Percentiles rank a stretch among this genome's conserved stretches.
These are phyloP conservation scores for Staphylotrichum longicolle DNA, from an alignment of 495 filamentous ascomycete species.

Conservation along the genomic window DNA sequence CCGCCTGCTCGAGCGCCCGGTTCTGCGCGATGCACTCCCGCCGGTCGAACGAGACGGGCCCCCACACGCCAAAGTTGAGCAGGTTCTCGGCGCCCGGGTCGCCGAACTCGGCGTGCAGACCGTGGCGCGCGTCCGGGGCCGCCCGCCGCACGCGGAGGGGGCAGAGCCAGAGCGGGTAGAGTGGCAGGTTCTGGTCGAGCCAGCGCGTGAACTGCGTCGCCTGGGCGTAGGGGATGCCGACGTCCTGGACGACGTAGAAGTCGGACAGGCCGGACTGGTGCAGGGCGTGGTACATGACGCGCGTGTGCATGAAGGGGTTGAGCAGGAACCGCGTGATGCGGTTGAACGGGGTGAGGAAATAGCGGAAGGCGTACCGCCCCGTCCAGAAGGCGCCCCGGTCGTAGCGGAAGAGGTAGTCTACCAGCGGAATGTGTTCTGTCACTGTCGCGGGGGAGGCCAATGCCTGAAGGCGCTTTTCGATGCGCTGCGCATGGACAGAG, in stretches of 20 bases:
- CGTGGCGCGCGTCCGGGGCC: slow-evolving; percentile 26
- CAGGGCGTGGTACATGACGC: slow-evolving; percentile 56
- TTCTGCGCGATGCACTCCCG: slow-evolving; percentile 49
- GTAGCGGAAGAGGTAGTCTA: slow-evolving; percentile 58
- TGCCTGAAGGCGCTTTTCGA: slow-evolving; percentile 4
- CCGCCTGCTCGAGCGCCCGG: slow-evolving; percentile 56
- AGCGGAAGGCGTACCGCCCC: slow-evolving; percentile 52
- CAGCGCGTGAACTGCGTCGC: slow-evolving; percentile 45
- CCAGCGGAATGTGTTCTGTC: slow-evolving; percentile 50
- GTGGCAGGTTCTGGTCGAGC: slow-evolving; percentile 38
- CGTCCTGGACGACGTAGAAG: slow-evolving; percentile 53
- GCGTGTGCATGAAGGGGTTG: slow-evolving; percentile 56
- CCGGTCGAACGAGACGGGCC: slow-evolving; percentile 33
- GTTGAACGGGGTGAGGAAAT: slow-evolving; percentile 54
- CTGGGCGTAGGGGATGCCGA: slow-evolving; percentile 46
- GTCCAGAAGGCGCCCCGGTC: slow-evolving; percentile 61
- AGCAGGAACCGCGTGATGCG: slow-evolving; percentile 48
- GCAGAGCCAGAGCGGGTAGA: slow-evolving; percentile 58
- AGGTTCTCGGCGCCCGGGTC: slow-evolving; percentile 20
- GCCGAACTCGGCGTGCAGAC: slow-evolving; percentile 40
- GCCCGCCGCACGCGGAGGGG: slow-evolving; percentile 40
- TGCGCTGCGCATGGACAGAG: slow-evolving; percentile 46
- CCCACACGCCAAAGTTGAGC: slow-evolving; percentile 53
- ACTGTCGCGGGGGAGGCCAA: too few relatives aligned
- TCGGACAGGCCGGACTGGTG: slow-evolving; percentile 49